These are phyloP conservation scores for Juglanconis oblonga DNA, from an alignment of 2,329 filamentous ascomycete species.

Conservation along the genomic window DNA sequence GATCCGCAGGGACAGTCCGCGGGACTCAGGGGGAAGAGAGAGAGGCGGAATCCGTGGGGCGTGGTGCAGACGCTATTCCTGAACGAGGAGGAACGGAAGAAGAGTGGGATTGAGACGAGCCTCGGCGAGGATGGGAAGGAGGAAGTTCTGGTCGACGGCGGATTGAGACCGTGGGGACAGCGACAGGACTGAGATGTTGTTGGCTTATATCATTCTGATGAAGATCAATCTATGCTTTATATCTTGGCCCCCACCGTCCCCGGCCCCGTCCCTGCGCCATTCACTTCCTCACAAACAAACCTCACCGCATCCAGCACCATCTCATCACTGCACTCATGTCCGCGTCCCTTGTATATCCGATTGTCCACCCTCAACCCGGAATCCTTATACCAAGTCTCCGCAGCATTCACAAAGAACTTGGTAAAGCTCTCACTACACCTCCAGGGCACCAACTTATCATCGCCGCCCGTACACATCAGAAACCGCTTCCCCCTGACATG, in stretches of 20 bases:
- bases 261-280: constrained; percentile 27
- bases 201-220: not conserved
- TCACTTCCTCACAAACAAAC: constrained; percentile 56
- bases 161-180: constrained; percentile 32
- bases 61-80: constrained; percentile 43
- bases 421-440: constrained; percentile 58
- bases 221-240: not conserved
- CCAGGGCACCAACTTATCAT: constrained; percentile 73
- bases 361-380: constrained; percentile 59
- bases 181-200: not conserved
- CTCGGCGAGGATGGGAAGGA: constrained; percentile 27
- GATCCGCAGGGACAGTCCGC: constrained; percentile 51
- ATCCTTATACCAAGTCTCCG: constrained; percentile 50
- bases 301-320: constrained; percentile 67
- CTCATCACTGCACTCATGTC: constrained; percentile 63
- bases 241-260: constrained; percentile 20
- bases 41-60: constrained; percentile 47
- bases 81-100: constrained; percentile 28
- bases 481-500: constrained; percentile 61
- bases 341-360: constrained; percentile 64
- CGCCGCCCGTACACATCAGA: constrained; percentile 61
- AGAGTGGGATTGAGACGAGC: constrained; percentile 37
- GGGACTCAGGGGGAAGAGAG: constrained; percentile 46
- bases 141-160: constrained; percentile 39
- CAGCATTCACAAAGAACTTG: constrained; percentile 56